Percentiles rank a stretch among this genome's conserved stretches.
Evolutionary conservation across 306 rosid species (phyloP).

Genomic region (Corylus avellana): DNA sequence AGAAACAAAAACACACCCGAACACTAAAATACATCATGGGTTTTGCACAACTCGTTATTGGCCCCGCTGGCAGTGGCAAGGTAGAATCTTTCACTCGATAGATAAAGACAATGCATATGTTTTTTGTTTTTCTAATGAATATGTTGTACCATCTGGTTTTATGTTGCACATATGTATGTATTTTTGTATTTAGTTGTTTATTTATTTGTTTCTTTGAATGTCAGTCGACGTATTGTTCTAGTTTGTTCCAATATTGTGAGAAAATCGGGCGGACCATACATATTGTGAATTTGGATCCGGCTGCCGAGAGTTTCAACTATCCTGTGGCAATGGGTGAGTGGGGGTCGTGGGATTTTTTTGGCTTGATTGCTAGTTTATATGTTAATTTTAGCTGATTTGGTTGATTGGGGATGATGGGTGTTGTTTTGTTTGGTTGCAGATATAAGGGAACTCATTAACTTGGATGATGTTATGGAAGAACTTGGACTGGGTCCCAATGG

Average conservation of each 20-base stretch:
- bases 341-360: background rate
- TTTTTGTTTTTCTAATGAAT: background rate
- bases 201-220: slow-evolving; percentile 10
- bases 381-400: background rate
- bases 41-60: slow-evolving; percentile 63
- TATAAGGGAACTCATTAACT: slow-evolving; percentile 83
- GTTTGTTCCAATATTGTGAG: slow-evolving; percentile 64
- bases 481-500: slow-evolving; percentile 97
- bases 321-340: slow-evolving; percentile 84
- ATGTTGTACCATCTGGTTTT: background rate
- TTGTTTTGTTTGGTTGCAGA: slow-evolving; percentile 47
- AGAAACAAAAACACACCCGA: background rate
- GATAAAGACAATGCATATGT: background rate
- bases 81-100: slow-evolving; percentile 31
- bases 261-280: slow-evolving; percentile 50
- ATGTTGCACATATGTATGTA: background rate
- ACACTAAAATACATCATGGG: slow-evolving; percentile 38
- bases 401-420: background rate
- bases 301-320: slow-evolving; percentile 93
- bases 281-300: slow-evolving; percentile 87
- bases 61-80: slow-evolving; percentile 84
- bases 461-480: slow-evolving; percentile 98
- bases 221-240: slow-evolving; percentile 86
- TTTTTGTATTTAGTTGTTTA: background rate
- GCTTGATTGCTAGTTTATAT: slow-evolving; percentile 10